Percentiles rank a stretch among this genome's conserved stretches.
Conservation (phyloP, 495 filamentous ascomycete species). For the Rhypophila decipiens region DNA sequence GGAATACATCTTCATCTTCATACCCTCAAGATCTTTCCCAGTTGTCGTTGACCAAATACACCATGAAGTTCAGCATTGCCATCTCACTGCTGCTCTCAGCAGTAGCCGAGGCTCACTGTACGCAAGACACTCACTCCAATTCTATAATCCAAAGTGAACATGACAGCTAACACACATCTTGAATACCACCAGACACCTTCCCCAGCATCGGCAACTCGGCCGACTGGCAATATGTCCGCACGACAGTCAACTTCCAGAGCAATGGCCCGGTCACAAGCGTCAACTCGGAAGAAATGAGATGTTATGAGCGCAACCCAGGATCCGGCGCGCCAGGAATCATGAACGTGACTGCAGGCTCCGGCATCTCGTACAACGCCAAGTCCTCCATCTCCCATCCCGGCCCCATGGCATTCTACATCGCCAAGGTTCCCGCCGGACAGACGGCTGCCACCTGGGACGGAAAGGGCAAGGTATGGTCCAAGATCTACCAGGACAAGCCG, state of each 20-base stretch:
- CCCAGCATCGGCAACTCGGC: constrained; percentile 25
- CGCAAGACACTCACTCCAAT: neutral
- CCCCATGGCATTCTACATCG: constrained; percentile 48
- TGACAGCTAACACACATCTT: neutral
- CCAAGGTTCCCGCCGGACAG: constrained; percentile 43
- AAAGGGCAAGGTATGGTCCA: constrained; percentile 45
- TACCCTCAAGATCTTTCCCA: neutral
- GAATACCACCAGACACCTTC: constrained; percentile 28
- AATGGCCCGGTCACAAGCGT: constrained; percentile 48
- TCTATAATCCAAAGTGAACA: neutral
- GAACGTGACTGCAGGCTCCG: constrained; percentile 40
- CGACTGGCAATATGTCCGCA: constrained; percentile 46
- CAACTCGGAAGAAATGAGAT: constrained; percentile 39
- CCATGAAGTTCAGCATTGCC: constrained; percentile 29
- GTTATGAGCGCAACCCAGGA: constrained; percentile 43
- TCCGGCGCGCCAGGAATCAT: constrained; percentile 28
- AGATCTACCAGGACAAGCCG: constrained; percentile 45
- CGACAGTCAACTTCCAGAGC: constrained; percentile 43
- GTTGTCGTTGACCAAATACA: neutral
- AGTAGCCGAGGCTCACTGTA: constrained; percentile 38
- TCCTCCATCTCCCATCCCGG: constrained; percentile 45
- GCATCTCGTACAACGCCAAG: constrained; percentile 37
- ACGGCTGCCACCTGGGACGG: constrained; percentile 43
- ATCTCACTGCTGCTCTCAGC: constrained; percentile 26
- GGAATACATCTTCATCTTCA: neutral